Evolutionary conservation across 441 rosid species (phyloP).

Genomic region (Syzygium malaccense): DNA sequence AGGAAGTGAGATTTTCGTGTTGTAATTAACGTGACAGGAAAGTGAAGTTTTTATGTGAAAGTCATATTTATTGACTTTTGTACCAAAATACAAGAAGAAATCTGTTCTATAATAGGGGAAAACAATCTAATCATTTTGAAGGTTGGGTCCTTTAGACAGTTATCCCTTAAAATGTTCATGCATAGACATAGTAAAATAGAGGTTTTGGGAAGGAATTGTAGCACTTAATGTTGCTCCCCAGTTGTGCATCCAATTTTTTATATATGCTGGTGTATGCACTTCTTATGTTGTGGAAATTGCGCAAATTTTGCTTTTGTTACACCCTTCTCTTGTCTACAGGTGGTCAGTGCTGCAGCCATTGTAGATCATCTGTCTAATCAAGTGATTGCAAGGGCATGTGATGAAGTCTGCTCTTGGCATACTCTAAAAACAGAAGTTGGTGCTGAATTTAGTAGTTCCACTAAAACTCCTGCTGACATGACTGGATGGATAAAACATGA

Average conservation of each 20-base stretch:
- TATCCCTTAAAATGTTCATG: not conserved
- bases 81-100: not conserved
- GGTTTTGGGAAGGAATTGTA: not conserved
- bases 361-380: conserved; percentile 55
- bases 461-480: conserved; percentile 1
- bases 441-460: conserved; percentile 1
- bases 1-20: not conserved
- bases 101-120: not conserved
- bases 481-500: conserved; percentile 4
- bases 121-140: not conserved
- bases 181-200: not conserved
- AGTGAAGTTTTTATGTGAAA: not conserved
- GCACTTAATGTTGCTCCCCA: not conserved
- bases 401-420: conserved; percentile 35
- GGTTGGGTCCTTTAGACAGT: not conserved
- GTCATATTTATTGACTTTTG: not conserved
- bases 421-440: conserved; percentile 3
- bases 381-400: conserved; percentile 56
- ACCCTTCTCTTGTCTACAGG: conserved; percentile 19
- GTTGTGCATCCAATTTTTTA: not conserved
- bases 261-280: not conserved
- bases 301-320: not conserved
- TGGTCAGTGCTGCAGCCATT: conserved; percentile 67
- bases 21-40: not conserved
- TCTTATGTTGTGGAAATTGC: not conserved